Conservation (phyloP, 2,329 filamentous ascomycete species). For the Zopfia rhizophila region DNA sequence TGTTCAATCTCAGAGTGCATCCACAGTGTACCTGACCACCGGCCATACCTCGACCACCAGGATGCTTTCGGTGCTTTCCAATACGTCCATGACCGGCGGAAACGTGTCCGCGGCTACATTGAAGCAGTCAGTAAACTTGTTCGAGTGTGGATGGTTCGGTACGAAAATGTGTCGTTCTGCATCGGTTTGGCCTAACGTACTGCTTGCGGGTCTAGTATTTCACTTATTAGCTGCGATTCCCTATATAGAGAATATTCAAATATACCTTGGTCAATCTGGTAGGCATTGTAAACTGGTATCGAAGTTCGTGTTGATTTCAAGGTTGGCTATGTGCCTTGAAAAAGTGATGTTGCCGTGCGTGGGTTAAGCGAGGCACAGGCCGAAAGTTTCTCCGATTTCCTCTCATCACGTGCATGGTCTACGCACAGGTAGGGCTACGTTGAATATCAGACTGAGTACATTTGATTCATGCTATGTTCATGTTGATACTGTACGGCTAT, state of each 20-base stretch:
- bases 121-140: constrained; percentile 40
- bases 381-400: constrained; percentile 11
- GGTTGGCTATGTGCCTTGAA: background rate
- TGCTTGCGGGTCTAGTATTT: constrained; percentile 48
- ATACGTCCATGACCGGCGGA: constrained; percentile 98
- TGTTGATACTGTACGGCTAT: too few species aligned
- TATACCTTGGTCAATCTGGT: constrained; percentile 32
- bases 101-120: constrained; percentile 89
- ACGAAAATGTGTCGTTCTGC: constrained; percentile 1
- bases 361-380: constrained; percentile 19
- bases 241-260: background rate
- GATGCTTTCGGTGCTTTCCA: constrained; percentile 96
- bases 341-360: constrained; percentile 9
- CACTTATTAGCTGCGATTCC: constrained; percentile 12
- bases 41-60: constrained; percentile 84
- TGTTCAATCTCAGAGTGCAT: background rate
- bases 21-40: constrained; percentile 73
- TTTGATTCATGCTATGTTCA: too few species aligned
- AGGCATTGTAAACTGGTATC: constrained; percentile 45
- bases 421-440: too few species aligned
- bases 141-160: background rate
- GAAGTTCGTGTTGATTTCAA: constrained; percentile 36
- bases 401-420: constrained; percentile 4
- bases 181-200: constrained; percentile 11
- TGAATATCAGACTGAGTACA: too few species aligned